Conservation (phyloP, 768 basidiomycete genomes). For the Coprinopsis marcescibilis region DNA sequence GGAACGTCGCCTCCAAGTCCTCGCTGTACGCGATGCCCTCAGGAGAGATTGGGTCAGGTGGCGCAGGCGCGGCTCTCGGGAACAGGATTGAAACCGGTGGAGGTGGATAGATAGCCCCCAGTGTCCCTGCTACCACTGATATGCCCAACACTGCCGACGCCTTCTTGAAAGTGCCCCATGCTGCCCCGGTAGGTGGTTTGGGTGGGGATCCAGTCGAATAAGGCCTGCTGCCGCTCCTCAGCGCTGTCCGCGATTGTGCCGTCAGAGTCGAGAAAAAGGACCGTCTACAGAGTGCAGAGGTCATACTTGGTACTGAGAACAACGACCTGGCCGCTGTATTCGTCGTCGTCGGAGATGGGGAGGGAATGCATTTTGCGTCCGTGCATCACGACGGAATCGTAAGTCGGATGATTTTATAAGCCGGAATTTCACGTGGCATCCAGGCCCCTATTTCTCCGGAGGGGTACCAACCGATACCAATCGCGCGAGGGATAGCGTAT, state of each 20-base stretch:
- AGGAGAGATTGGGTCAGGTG: conserved; percentile 49
- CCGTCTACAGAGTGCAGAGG: not conserved
- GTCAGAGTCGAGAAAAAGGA: not conserved
- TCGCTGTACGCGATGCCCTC: conserved; percentile 54
- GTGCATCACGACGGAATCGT: too few species aligned
- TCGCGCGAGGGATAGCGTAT: too few species aligned
- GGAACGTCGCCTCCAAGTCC: conserved; percentile 62
- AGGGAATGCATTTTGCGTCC: not conserved
- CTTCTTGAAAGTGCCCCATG: conserved; percentile 21
- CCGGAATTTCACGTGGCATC: too few species aligned
- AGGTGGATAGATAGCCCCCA: conserved; percentile 71
- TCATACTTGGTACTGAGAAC: not conserved
- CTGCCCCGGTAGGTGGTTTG: conserved; percentile 1
- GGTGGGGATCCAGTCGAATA: conserved; percentile 14
- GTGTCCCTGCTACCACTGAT: conserved; percentile 37
- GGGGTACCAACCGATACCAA: too few species aligned
- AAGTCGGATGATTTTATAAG: too few species aligned
- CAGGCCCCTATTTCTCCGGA: too few species aligned
- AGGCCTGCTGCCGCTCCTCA: conserved; percentile 1
- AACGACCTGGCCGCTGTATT: not conserved
- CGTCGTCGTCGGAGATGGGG: not conserved
- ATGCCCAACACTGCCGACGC: conserved; percentile 26
- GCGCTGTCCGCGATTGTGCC: not conserved
- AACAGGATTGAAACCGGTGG: conserved; percentile 60
- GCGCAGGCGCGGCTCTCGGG: conserved; percentile 72